These are phyloP conservation scores for Veloboletus limbatus DNA, from an alignment of 1,284 basidiomycete species.

Conservation along the genomic window DNA sequence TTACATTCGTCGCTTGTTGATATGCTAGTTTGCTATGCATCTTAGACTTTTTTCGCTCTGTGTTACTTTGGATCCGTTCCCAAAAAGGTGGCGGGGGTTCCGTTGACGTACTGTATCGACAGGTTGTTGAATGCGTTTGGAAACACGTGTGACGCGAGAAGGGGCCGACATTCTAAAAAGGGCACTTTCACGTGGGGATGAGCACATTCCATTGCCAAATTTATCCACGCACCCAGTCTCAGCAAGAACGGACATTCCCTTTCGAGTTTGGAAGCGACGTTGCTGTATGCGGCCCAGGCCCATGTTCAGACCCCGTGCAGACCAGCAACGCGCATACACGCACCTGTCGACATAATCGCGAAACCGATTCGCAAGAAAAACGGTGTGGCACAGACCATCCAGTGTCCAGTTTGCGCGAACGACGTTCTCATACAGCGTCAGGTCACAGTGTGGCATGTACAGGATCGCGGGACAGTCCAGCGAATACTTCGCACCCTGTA, in stretches of 20 bases:
- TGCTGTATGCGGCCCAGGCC: conserved; percentile 36
- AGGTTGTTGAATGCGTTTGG: conserved; percentile 70
- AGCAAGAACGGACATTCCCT: conserved; percentile 29
- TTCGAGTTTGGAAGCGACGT: conserved; percentile 28
- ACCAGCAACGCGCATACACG: conserved; percentile 29
- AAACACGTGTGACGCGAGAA: conserved; percentile 48
- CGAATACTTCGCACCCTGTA: conserved; percentile 38
- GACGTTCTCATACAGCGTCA: conserved; percentile 63
- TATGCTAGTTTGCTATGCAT: conserved; percentile 30
- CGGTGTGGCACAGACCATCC: conserved; percentile 35
- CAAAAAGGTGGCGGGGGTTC: too few species aligned
- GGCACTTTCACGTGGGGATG: too few species aligned
- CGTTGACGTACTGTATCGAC: conserved; percentile 50
- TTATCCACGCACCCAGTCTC: conserved; percentile 24
- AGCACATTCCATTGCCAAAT: not conserved
- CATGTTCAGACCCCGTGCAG: conserved; percentile 11
- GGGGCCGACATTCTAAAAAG: conserved; percentile 41
- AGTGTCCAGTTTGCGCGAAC: conserved; percentile 59
- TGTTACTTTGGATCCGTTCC: too few species aligned
- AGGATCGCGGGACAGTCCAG: conserved; percentile 51
- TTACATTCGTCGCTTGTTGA: conserved; percentile 25
- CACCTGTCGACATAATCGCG: conserved; percentile 45
- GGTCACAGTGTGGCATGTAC: conserved; percentile 77
- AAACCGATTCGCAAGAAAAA: conserved; percentile 48
- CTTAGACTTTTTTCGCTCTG: conserved; percentile 10